Evolutionary conservation across 2,329 filamentous ascomycete species (phyloP), one percentile per base, ranked within the genome.

Genomic region (Fusarium nurragi): DNA sequence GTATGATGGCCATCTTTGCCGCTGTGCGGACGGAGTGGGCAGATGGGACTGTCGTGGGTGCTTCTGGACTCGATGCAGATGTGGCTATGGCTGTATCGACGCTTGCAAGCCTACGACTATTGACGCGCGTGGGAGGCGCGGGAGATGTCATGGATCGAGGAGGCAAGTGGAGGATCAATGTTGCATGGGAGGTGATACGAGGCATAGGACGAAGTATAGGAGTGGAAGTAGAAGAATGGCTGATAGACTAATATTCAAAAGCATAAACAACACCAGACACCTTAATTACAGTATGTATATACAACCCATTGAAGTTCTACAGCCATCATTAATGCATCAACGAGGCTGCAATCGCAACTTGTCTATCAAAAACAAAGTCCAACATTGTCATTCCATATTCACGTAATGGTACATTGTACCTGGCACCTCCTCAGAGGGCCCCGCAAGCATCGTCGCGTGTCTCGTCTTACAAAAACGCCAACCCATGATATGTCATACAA

Each of bases 211-310:
- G 92, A 71, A 89, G 86, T 72, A 85, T 95, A 48, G 89, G 90
- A 4, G 83, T 95, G n/a, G 91, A 93, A 75, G 83, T 93, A 13
- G 88, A 91, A 63, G 91, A 94, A 74, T 94, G 89, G 83, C 77
- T 92, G 53, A 83, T 89, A 45, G 90, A 92, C 64, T 92, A 74
- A 74, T 44, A 52, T 18, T 39, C 46, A 25, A 19, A 55, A 41
- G 40, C 34, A 44, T 28, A 41, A 30, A 49, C 13, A 38, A 19
- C 30, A 41, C 10, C 12, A 18, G 22, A 30, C 18, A 38, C 21
- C 8, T 23, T 28, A 25, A 34, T 54, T 28, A 19, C 36, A 39
- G 26, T 32, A 13, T 14, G 26, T 32, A 13, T 14, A 32, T 30
- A 30, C 21, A 18, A 38, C 37, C 16, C 22, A 21, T 36, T 32